A percentile compares a stretch with the other conserved stretches of the same genome.
phyloP scores from a whole-genome alignment of 108 stramenopile species.

The Pseudonitzschia delicatissima region DNA sequence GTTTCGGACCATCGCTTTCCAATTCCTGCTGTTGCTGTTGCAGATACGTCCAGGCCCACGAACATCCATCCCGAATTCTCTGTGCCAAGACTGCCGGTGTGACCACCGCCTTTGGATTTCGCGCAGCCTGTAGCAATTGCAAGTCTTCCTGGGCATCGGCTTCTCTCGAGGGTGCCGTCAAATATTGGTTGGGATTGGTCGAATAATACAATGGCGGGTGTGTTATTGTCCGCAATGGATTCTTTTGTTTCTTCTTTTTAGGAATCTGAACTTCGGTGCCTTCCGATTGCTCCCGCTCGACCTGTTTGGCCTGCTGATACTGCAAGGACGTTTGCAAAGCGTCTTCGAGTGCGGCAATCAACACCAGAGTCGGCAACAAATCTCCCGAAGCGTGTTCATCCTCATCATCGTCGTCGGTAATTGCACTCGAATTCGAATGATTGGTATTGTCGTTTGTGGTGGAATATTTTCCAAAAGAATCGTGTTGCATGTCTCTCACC shows the following conservation, averaged over 20 bases:
- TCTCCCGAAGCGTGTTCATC: no score
- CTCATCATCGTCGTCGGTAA: no score
- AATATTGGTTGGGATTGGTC: conserved; percentile 24
- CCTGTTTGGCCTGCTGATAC: conserved; percentile 10
- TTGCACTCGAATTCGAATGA: no score
- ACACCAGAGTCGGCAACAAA: conserved; percentile 16
- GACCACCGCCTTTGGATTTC: conserved; percentile 2
- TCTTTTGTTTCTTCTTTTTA: no score
- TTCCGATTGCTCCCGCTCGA: neutral
- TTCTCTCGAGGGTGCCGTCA: conserved; percentile 18
- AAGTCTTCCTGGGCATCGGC: neutral
- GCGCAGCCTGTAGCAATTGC: neutral
- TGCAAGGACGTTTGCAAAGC: conserved; percentile 27
- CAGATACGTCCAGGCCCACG: conserved; percentile 35
- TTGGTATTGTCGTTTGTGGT: no score
- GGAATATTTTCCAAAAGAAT: conserved; percentile 5
- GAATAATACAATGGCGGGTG: conserved; percentile 36
- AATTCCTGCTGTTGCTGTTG: conserved; percentile 5
- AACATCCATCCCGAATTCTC: conserved; percentile 29
- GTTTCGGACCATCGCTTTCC: neutral
- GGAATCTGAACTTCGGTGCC: neutral
- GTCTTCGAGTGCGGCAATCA: conserved; percentile 38
- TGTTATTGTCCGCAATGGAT: no score
- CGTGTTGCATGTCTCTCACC: conserved; percentile 1
- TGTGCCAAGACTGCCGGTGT: conserved; percentile 17